Percentiles rank a stretch among this genome's conserved stretches.
phyloP scores from a whole-genome alignment of 768 basidiomycete genomes.

The Kockovaella imperatae region DNA sequence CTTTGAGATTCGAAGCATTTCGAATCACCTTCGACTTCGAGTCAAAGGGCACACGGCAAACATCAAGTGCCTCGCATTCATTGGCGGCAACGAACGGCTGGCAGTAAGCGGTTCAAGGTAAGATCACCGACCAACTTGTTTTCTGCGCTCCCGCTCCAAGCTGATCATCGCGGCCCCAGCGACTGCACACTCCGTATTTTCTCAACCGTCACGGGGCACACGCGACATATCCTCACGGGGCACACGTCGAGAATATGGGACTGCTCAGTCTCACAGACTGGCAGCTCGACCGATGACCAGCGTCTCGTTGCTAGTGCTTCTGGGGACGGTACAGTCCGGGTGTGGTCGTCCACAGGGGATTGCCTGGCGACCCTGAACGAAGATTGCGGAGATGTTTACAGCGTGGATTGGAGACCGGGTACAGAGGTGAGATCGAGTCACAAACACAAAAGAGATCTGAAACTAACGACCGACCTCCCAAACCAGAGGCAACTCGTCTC shows the following conservation, averaged over 20 bases:
- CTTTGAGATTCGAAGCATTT: constrained; percentile 29
- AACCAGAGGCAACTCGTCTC: constrained; percentile 33
- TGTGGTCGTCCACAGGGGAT: constrained; percentile 27
- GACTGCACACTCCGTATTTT: constrained; percentile 39
- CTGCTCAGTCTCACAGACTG: constrained; percentile 6
- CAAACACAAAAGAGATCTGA: background rate
- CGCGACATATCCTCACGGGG: constrained; percentile 21
- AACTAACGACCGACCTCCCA: background rate
- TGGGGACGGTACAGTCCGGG: constrained; percentile 37
- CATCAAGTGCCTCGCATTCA: constrained; percentile 34
- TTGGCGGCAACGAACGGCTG: constrained; percentile 15
- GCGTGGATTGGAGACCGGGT: constrained; percentile 35
- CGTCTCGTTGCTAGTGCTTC: constrained; percentile 24
- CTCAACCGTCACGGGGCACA: constrained; percentile 13
- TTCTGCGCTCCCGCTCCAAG: no score
- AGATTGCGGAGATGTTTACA: constrained; percentile 41
- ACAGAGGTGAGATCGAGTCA: constrained; percentile 10
- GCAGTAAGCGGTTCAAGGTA: constrained; percentile 38
- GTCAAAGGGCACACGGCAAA: constrained; percentile 31
- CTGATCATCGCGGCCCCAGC: no score
- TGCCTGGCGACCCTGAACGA: constrained; percentile 20
- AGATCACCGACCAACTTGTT: background rate
- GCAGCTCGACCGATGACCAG: background rate
- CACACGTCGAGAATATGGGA: constrained; percentile 42
- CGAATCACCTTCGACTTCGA: constrained; percentile 15